Conservation (phyloP, 2,329 filamentous ascomycete genomes). For the Fonsecaea pugnacius region DNA sequence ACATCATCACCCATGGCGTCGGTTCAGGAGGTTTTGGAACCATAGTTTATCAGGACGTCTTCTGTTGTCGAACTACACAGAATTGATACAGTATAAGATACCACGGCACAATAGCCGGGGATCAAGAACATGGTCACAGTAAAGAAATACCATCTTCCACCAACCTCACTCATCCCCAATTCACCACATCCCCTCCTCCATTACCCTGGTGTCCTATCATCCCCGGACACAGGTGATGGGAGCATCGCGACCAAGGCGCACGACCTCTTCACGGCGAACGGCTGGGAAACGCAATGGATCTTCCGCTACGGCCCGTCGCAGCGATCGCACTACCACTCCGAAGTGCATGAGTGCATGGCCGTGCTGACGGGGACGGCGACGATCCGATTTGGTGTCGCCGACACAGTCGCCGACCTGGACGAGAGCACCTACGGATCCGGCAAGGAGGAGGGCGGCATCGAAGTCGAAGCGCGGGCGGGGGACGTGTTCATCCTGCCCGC, state of each 20-base stretch:
- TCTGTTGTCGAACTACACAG: no score
- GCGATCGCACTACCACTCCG: conserved; percentile 61
- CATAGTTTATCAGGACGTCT: no score
- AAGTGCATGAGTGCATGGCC: conserved; percentile 62
- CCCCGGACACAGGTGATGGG: conserved; percentile 33
- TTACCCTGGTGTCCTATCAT: conserved; percentile 52
- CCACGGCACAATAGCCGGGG: no score
- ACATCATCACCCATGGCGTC: no score
- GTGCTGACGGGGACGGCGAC: conserved; percentile 59
- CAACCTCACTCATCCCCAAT: conserved; percentile 56
- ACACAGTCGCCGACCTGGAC: conserved; percentile 49
- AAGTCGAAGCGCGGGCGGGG: conserved; percentile 55
- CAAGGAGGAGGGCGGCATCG: conserved; percentile 55
- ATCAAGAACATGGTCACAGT: conserved; percentile 53
- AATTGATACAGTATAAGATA: no score
- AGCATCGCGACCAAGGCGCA: conserved; percentile 42
- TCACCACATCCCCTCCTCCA: conserved; percentile 59
- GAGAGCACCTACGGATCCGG: conserved; percentile 47
- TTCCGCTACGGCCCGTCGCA: conserved; percentile 62
- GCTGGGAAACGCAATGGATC: conserved; percentile 62
- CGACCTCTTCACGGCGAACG: conserved; percentile 55
- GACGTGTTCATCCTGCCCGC: conserved; percentile 65
- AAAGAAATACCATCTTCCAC: conserved; percentile 46
- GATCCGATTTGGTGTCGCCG: conserved; percentile 61
- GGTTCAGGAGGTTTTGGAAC: no score